Base-by-base conservation (phyloP, 306 rosid species). In the Boehmeria nivea region DNA sequence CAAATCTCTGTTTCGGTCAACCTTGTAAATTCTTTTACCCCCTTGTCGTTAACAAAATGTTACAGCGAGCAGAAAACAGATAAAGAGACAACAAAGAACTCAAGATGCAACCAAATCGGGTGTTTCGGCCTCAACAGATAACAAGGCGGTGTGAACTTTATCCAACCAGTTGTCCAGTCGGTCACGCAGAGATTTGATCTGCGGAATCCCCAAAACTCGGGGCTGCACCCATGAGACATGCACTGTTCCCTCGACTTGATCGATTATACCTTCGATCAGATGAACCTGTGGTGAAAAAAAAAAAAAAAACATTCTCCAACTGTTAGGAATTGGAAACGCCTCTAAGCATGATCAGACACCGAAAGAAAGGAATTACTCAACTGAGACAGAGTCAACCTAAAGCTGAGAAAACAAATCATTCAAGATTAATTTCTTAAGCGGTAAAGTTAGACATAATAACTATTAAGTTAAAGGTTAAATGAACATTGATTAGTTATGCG, bases 181-280 rank as follows among this genome's bases (percentile, higher is more conserved):
- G 57, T 93, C 95, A 21, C 95, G 73, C 53, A 91, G 78, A 24
- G 98, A 91, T 69, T 78, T 82, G 77, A 91, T 73, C 75, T 91
- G 98, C 26, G 81, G 84, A 60, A 91, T 75, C 54, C 98, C 98
- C 52, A 93, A 64, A 43, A 93, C 99, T 72, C 99, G 84, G 10
- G 99, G 99, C 70, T 93, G 96, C 76, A 93, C 99, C 99, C 95
- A 93, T 12, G 99, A 85, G 66, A 93, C 96, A 28, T 93, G 95
- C 40, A 93, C 95, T 0, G 96, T 88, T 50, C 86, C 95, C 19
- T 87, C 96, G 18, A 87, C 99, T 78, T 93, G 96, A 74, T 93
- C 96, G 16, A 93, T 87, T 60, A 87, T 88, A 60, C 99, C 96
- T 79, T 93, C 96, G 28, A 93, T 93, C 75, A 93, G 78, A 78